Conservation (phyloP, 176 grass and related monocot species). For the Avena eriantha region DNA sequence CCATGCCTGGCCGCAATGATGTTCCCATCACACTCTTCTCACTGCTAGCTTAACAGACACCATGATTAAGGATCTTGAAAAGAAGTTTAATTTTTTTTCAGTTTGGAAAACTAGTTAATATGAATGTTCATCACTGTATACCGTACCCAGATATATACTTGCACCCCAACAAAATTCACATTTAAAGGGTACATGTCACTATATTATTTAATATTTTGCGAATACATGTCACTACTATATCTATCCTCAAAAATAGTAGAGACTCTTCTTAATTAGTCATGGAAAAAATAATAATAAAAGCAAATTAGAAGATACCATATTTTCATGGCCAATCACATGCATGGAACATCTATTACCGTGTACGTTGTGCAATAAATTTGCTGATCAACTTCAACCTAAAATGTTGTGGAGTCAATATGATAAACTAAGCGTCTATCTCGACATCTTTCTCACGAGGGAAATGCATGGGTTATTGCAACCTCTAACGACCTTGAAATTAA, state of each 20-base stretch:
- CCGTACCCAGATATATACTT: neutral
- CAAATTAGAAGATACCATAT: neutral
- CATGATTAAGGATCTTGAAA: neutral
- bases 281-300: neutral
- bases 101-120: neutral
- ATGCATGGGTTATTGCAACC: conserved; percentile 8
- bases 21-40: conserved; percentile 6
- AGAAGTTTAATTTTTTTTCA: neutral
- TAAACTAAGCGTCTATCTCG: neutral
- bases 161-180: neutral
- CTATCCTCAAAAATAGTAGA: neutral
- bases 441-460: conserved; percentile 41
- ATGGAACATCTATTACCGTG: neutral
- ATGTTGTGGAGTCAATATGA: neutral
- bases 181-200: neutral
- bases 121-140: neutral
- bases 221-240: neutral
- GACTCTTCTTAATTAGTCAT: conserved; percentile 2
- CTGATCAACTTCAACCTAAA: neutral
- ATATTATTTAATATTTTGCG: neutral
- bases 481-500: conserved; percentile 43
- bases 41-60: neutral
- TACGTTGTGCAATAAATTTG: conserved; percentile 10
- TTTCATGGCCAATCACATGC: no score
- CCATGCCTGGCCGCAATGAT: neutral